Conservation (phyloP, 2,329 filamentous ascomycete species). For the Penicillium verrucosum region DNA sequence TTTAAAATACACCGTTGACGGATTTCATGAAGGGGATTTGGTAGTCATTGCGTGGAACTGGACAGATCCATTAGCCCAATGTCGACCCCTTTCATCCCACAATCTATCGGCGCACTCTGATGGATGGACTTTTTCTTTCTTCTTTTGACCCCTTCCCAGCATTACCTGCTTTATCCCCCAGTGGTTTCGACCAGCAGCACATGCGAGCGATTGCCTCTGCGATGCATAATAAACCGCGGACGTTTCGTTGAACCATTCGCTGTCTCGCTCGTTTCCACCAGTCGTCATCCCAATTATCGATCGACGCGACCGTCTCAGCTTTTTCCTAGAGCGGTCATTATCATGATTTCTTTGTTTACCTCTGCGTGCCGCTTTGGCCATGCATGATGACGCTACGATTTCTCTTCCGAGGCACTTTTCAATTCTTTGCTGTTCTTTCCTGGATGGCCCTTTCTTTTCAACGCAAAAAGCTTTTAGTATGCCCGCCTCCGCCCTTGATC, state of each 20-base stretch:
- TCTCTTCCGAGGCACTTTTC: slow-evolving; percentile 26
- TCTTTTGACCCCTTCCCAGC: neutral
- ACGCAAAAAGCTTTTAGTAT: slow-evolving; percentile 23
- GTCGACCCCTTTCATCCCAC: slow-evolving; percentile 11
- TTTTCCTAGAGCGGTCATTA: slow-evolving; percentile 8
- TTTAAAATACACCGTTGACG: slow-evolving; percentile 17
- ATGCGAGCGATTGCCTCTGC: slow-evolving; percentile 23
- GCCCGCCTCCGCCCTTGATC: slow-evolving; percentile 15
- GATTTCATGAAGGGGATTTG: slow-evolving; percentile 18
- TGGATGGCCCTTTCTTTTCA: slow-evolving; percentile 14
- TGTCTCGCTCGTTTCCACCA: neutral
- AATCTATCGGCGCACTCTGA: slow-evolving; percentile 21
- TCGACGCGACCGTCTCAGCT: slow-evolving; percentile 13
- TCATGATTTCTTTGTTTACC: slow-evolving; percentile 6
- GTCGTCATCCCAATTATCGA: slow-evolving; percentile 18
- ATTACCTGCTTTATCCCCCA: slow-evolving; percentile 1
- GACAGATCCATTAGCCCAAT: slow-evolving; percentile 12
- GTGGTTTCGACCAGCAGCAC: slow-evolving; percentile 9
- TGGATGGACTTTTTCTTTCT: neutral
- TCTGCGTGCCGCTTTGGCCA: slow-evolving; percentile 10
- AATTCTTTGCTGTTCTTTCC: slow-evolving; percentile 17
- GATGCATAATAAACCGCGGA: slow-evolving; percentile 39
- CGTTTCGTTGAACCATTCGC: slow-evolving; percentile 10
- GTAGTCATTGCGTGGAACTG: slow-evolving; percentile 14
- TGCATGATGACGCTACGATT: slow-evolving; percentile 25